These are phyloP conservation scores for Apostasia shenzhenica DNA, from an alignment of 106 monocot species.

Conservation along the genomic window DNA sequence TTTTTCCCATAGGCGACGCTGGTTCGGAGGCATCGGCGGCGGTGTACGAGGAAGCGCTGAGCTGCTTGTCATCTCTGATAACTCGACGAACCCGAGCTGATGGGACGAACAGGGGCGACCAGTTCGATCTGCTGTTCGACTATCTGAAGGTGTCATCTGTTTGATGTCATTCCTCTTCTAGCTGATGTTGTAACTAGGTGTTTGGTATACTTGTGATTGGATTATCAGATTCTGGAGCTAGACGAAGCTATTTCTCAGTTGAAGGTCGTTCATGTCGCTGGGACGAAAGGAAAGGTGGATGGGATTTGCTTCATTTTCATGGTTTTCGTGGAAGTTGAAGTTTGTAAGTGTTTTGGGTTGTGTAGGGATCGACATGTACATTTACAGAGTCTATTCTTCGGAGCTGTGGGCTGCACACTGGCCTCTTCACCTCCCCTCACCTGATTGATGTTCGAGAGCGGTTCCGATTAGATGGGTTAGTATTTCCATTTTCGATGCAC, in stretches of 20 bases:
- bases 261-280: conserved; percentile 91
- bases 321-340: background rate
- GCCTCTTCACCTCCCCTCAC: conserved; percentile 91
- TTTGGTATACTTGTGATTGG: background rate
- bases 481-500: background rate
- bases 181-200: background rate
- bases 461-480: conserved; percentile 80
- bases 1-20: background rate
- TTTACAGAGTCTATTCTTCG: conserved; percentile 87
- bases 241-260: conserved; percentile 45
- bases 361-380: conserved; percentile 88
- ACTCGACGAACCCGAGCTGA: conserved; percentile 55
- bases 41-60: conserved; percentile 68
- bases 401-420: conserved; percentile 74
- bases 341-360: background rate
- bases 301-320: background rate
- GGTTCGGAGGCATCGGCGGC: background rate
- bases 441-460: conserved; percentile 87
- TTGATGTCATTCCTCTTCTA: background rate
- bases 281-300: conserved; percentile 89
- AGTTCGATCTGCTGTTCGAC: conserved; percentile 59
- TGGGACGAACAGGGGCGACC: conserved; percentile 53
- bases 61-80: conserved; percentile 75
- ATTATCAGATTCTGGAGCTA: conserved; percentile 63
- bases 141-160: conserved; percentile 52